Evolutionary conservation across 1,139 yeast species (phyloP).

Genomic region (Suhomyces choctaworum): DNA sequence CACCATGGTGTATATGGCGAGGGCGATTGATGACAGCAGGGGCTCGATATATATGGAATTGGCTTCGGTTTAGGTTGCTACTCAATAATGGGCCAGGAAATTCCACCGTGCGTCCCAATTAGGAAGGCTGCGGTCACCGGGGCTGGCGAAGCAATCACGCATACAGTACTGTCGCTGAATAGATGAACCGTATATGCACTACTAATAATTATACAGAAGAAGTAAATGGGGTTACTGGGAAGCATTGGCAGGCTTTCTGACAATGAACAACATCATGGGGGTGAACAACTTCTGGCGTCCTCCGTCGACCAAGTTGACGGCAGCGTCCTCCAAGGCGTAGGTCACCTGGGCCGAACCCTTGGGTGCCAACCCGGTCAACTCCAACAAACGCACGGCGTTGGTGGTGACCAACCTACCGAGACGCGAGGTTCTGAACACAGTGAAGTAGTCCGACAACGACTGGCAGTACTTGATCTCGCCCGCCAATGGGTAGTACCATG

Average conservation of each 20-base stretch:
- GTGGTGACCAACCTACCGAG: slow-evolving; percentile 87
- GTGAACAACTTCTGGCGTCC: slow-evolving; percentile 87
- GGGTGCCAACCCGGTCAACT: slow-evolving; percentile 86
- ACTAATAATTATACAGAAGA: slow-evolving; percentile 8
- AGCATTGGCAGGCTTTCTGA: slow-evolving; percentile 62
- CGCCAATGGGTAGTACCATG: slow-evolving; percentile 97
- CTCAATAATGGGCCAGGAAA: slow-evolving; percentile 5
- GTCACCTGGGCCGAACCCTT: slow-evolving; percentile 92
- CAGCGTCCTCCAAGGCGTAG: slow-evolving; percentile 93
- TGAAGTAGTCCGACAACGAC: slow-evolving; percentile 71
- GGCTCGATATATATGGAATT: slow-evolving; percentile 2
- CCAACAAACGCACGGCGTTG: slow-evolving; percentile 75
- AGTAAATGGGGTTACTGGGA: slow-evolving; percentile 2
- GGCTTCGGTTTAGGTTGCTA: slow-evolving; percentile 3
- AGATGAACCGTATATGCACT: slow-evolving; percentile 13
- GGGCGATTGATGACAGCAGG: not conserved
- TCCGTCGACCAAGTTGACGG: slow-evolving; percentile 91
- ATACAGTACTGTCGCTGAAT: not conserved
- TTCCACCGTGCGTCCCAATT: slow-evolving; percentile 8
- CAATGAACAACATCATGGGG: slow-evolving; percentile 93
- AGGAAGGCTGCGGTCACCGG: slow-evolving; percentile 6
- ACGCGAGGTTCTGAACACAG: slow-evolving; percentile 85
- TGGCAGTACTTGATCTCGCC: slow-evolving; percentile 93
- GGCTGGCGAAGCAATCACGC: slow-evolving; percentile 3
- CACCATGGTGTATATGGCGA: slow-evolving; percentile 19